Evolutionary conservation across 2,329 filamentous ascomycete species (phyloP).

Genomic region (Stagonosporopsis chrysanthemi): DNA sequence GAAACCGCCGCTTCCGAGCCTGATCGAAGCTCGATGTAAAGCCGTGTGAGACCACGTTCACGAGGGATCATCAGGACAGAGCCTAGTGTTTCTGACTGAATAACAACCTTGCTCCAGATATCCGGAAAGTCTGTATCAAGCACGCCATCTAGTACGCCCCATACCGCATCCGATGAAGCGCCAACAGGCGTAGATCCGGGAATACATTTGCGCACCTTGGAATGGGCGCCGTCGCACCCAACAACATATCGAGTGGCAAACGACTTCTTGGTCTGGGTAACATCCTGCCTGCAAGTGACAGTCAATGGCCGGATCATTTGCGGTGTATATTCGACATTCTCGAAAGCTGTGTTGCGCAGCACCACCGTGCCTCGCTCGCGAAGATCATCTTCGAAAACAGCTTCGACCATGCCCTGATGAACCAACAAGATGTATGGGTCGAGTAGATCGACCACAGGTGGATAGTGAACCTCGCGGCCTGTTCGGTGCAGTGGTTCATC

Average conservation of each 20-base stretch:
- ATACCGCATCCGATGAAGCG: slow-evolving; percentile 64
- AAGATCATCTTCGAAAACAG: slow-evolving; percentile 73
- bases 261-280: slow-evolving; percentile 48
- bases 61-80: slow-evolving; percentile 78
- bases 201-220: slow-evolving; percentile 72
- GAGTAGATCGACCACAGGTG: slow-evolving; percentile 57
- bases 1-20: slow-evolving; percentile 41
- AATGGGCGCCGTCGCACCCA: slow-evolving; percentile 77
- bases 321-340: slow-evolving; percentile 56
- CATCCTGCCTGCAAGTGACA: slow-evolving; percentile 51
- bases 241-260: slow-evolving; percentile 70
- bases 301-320: slow-evolving; percentile 51
- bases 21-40: slow-evolving; percentile 59
- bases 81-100: slow-evolving; percentile 71
- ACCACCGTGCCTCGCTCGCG: slow-evolving; percentile 69
- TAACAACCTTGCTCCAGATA: slow-evolving; percentile 75
- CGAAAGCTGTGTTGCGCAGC: slow-evolving; percentile 68
- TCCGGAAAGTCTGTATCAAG: slow-evolving; percentile 77
- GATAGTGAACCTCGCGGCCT: slow-evolving; percentile 73
- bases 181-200: slow-evolving; percentile 55
- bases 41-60: slow-evolving; percentile 74
- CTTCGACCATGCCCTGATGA: slow-evolving; percentile 80
- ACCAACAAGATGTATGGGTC: slow-evolving; percentile 64
- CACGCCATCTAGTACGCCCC: slow-evolving; percentile 76
- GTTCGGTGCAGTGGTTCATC: slow-evolving; percentile 63